Base-by-base conservation (phyloP, 2,329 filamentous ascomycete species). In the Leptoxyphium fumago region DNA sequence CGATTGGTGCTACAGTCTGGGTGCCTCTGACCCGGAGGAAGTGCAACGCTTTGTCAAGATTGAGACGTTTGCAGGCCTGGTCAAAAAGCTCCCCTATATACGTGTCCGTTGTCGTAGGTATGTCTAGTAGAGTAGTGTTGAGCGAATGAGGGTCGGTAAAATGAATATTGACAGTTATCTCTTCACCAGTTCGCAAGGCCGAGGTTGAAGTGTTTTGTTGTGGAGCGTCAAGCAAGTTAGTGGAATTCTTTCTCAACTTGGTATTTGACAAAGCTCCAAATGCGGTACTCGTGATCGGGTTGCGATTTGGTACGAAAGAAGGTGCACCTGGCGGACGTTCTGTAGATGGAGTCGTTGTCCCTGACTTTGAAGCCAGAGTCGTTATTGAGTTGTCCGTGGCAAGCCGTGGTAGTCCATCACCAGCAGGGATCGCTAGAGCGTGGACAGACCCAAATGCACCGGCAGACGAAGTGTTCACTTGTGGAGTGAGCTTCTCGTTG, bases 51-150 rank as follows among this genome's bases (percentile, higher is more conserved):
- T 87, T 86, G 59, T 91, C 85, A 0, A 91, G 68, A 46, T 84
- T 78, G 38, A 86, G 72, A 61, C 84, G 84, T 38, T 79, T 75
- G 60, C 84, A 91, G 2, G 84, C 80, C 50, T 78, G 71, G 56
- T 89, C 84, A 42, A 89, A 77, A 26, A 91, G 77, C 60, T 91
- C 84, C 38, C 82, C 83, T 39, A 91, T 75, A 59, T 88, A 91
- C 28, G 80, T 89, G 52, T 89, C 83, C 0, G 82, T 86, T 0
- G 82, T 88, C 39, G 85, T 83, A 48, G 84, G 78, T 14, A 88
- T 66, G 1, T 78, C 80, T 18, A 85, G 74, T 66, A 79, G 77
- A 55, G 82, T 80, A 0, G 66, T 66, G n/a, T 82, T 80, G 40
- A 83, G 77, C 2, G 57, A 58, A 8, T 81, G 73, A 5, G 77